Evolutionary conservation across 371 early-diverging fungal species (phyloP).

Genomic region (Rhizopus sp.): DNA sequence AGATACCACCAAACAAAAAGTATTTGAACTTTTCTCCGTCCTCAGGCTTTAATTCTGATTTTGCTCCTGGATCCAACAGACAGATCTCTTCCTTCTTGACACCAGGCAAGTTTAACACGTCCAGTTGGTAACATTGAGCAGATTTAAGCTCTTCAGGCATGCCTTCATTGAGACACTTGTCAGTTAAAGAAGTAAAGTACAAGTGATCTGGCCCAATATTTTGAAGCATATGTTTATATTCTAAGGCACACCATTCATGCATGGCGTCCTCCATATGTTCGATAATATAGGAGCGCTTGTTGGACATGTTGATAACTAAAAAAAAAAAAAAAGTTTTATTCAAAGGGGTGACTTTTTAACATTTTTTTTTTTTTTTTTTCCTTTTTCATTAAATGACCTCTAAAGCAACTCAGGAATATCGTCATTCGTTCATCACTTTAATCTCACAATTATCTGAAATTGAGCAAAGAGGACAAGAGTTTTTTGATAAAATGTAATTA

Average conservation of each 20-base stretch:
- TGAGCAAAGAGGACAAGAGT: constrained; percentile 44
- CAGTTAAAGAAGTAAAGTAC: constrained; percentile 61
- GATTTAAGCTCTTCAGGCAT: constrained; percentile 57
- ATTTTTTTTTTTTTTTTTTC: constrained; percentile 1
- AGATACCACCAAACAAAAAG: constrained; percentile 83
- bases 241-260: constrained; percentile 74
- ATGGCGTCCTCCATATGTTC: constrained; percentile 82
- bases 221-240: constrained; percentile 76
- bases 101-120: constrained; percentile 60
- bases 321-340: constrained; percentile 2
- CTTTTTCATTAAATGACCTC: constrained; percentile 29
- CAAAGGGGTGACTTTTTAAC: neutral
- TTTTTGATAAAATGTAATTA: constrained; percentile 51
- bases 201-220: constrained; percentile 60
- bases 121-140: constrained; percentile 60
- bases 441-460: constrained; percentile 47
- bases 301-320: neutral
- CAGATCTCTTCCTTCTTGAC: constrained; percentile 65
- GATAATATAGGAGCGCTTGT: constrained; percentile 56
- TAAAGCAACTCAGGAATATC: constrained; percentile 53
- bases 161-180: constrained; percentile 45
- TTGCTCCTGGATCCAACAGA: constrained; percentile 73
- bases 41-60: constrained; percentile 60
- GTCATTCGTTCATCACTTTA: constrained; percentile 42
- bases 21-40: constrained; percentile 73